Evolutionary conservation across 164 flowering plant genomes (phyloP).

Genomic region (Vitis rotundifolia): DNA sequence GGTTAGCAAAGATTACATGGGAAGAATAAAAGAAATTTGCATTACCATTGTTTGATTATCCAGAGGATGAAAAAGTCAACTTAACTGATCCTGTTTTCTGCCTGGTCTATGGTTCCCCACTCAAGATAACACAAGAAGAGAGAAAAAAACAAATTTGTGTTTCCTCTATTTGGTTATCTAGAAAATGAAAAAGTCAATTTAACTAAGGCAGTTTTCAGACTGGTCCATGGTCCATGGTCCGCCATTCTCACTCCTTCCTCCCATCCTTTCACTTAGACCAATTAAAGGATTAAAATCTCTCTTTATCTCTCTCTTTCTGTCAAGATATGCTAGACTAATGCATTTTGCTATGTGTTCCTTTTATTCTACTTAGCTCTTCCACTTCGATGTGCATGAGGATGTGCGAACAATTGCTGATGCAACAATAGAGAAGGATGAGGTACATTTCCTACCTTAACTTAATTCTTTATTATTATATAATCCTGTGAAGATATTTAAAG

Average conservation of each 20-base stretch:
- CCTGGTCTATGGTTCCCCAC: no score
- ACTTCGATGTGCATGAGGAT: constrained; percentile 98
- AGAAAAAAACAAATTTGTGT: no score
- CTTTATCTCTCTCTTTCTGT: background rate
- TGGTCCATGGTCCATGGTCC: no score
- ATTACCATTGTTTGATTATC: background rate
- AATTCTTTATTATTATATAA: background rate
- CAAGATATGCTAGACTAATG: background rate
- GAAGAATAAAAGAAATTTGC: background rate
- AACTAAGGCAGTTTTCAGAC: no score
- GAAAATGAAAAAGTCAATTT: no score
- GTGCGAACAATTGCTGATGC: constrained; percentile 98
- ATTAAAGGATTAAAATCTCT: background rate
- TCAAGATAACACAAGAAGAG: no score
- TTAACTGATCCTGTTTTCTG: background rate
- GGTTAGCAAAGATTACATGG: background rate
- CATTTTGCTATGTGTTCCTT: background rate
- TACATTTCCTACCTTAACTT: constrained; percentile 19
- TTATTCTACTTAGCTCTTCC: constrained; percentile 69
- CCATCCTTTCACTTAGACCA: no score
- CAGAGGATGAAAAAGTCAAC: background rate
- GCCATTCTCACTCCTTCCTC: no score
- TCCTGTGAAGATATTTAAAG: background rate
- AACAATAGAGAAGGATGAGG: constrained; percentile 98
- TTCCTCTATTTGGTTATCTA: no score